These are phyloP conservation scores for Saksenaea vasiformis DNA, from an alignment of 371 early-diverging fungal species.

Conservation along the genomic window DNA sequence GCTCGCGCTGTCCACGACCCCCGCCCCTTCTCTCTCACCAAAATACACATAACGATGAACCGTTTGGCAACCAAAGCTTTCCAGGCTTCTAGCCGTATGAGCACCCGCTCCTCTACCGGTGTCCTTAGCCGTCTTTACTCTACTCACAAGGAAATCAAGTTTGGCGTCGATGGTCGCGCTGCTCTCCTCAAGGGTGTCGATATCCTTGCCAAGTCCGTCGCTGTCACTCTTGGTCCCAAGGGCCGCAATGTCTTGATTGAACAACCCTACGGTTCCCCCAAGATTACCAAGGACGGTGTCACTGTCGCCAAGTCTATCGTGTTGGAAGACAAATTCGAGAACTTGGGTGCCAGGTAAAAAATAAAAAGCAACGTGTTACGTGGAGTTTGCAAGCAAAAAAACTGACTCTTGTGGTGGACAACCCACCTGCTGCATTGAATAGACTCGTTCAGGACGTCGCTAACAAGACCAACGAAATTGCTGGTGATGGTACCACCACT, in stretches of 20 bases:
- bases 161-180: slow-evolving; percentile 96
- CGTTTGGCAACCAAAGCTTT: slow-evolving; percentile 45
- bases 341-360: slow-evolving; percentile 88
- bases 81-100: slow-evolving; percentile 25
- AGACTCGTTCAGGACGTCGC: slow-evolving; percentile 98
- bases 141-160: slow-evolving; percentile 93
- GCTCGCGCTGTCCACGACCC: slow-evolving; percentile 10
- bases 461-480: slow-evolving; percentile 97
- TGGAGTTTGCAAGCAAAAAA: background rate
- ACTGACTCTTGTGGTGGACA: background rate
- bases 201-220: slow-evolving; percentile 95
- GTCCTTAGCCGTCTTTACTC: slow-evolving; percentile 72
- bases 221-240: slow-evolving; percentile 97
- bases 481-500: slow-evolving; percentile 99
- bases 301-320: slow-evolving; percentile 97
- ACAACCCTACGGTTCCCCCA: slow-evolving; percentile 96
- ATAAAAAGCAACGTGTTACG: background rate
- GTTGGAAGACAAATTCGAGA: slow-evolving; percentile 96
- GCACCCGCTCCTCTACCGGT: slow-evolving; percentile 35
- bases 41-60: slow-evolving; percentile 31
- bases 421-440: background rate
- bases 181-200: slow-evolving; percentile 93
- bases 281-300: slow-evolving; percentile 99
- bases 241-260: slow-evolving; percentile 98
- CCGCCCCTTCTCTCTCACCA: slow-evolving; percentile 13